Base-by-base conservation (phyloP, 768 basidiomycete species). In the Paxillus rubicundulus region DNA sequence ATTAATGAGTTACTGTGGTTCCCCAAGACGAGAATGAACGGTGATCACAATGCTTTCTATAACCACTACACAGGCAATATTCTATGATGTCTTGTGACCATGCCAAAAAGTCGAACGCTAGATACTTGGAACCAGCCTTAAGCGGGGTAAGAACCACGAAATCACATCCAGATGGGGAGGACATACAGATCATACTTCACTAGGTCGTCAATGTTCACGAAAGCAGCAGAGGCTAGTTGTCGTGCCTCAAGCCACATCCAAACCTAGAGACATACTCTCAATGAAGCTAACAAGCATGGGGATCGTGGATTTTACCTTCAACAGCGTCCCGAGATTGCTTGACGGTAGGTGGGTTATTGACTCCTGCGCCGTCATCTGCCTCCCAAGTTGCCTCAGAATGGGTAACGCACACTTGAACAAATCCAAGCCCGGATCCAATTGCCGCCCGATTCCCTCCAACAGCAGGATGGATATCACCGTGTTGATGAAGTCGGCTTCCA, bases 401-500 rank as follows among this genome's bases (percentile, higher is more conserved):
- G 97, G 97, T 62, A 98, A 66, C 18, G 96, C 89, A 72, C 89
- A 92, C 65, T 94, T 93, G 78, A 99, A 98, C 53, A 99, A 69
- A 72, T 99, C 97, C 70, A 98, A 72, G 12, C 79, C 77, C 2
- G 97, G 95, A 70, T 99, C 94, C 57, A 99, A 68, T 72, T 89
- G 93, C 53, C 96, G 75, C 18, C 97, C 97, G 59, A 99, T 98
- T 1, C 97, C 97, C 71, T 99, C 97, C 49, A 99, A 74, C 37
- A 99, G 69, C 49, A 99, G 71, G 50, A 98, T 92, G 9, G 90
- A 91, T 53, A 99, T 88, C 54, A 99, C 93, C 0, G 97, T 98
- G 70, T 99, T 99, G 65, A 98, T 86, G 66, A 99, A 99, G 69
- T 98, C 97, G 13, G 87, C 93, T 72, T 99, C 96, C 86, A 99